Evolutionary conservation across 2,329 filamentous ascomycete species (phyloP).

Genomic region (Neoascochyta sp.): DNA sequence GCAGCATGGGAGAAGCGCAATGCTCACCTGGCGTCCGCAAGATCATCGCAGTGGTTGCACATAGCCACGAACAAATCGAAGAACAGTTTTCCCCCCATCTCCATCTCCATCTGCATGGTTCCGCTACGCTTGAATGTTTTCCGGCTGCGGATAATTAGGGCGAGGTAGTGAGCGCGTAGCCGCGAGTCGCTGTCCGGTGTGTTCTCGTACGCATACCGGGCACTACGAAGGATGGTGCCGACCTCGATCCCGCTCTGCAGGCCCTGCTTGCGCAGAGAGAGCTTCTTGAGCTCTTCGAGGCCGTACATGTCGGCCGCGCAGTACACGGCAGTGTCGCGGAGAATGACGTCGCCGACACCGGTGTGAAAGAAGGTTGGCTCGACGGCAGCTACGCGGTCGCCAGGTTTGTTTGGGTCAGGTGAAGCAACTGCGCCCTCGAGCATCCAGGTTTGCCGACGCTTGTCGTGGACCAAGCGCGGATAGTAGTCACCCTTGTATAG

Average conservation of each 20-base stretch:
- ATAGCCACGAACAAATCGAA: constrained; percentile 98
- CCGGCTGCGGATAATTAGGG: constrained; percentile 93
- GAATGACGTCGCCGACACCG: constrained; percentile 69
- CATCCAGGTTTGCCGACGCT: constrained; percentile 81
- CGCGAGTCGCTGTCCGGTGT: constrained; percentile 89
- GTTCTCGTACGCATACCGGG: constrained; percentile 92
- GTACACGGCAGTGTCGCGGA: constrained; percentile 92
- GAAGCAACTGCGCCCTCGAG: constrained; percentile 69
- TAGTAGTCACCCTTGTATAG: constrained; percentile 97
- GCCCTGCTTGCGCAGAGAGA: constrained; percentile 91
- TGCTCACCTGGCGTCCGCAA: constrained; percentile 70
- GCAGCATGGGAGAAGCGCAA: constrained; percentile 15
- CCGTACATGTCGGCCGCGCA: constrained; percentile 88
- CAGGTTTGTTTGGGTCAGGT: constrained; percentile 53
- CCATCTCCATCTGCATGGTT: constrained; percentile 99
- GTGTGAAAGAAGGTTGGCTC: constrained; percentile 76
- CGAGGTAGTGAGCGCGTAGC: constrained; percentile 94
- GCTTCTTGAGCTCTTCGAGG: constrained; percentile 85
- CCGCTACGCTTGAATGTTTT: constrained; percentile 97
- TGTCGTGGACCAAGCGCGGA: constrained; percentile 82
- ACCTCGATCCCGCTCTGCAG: constrained; percentile 90
- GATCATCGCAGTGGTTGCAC: constrained; percentile 97
- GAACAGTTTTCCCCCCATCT: constrained; percentile 88
- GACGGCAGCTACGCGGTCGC: constrained; percentile 55
- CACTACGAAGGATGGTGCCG: constrained; percentile 83